Evolutionary conservation across 306 rosid species (phyloP), one percentile per base, ranked within the genome.

Genomic region (Dalbergia cultrata): DNA sequence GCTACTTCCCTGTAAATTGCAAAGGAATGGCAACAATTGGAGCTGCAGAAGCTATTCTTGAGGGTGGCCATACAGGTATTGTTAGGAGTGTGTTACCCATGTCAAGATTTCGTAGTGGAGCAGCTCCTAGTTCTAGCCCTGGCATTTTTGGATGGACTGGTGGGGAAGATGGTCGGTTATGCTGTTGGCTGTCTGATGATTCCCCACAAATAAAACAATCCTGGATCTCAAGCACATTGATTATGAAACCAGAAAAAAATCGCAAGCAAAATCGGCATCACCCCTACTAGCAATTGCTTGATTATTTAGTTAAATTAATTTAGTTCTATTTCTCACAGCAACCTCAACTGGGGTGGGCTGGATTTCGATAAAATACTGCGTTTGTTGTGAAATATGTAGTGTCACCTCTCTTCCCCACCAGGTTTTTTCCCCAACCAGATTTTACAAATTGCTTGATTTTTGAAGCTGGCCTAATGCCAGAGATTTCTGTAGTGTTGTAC

Each of bases 101-200:
- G 90, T 85, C 94, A 9, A 86, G 63, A 74, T 6, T 79, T 71
- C 81, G 72, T 19, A 70, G 85, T 44, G 87, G 83, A 10, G 22
- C 82, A 16, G 61, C 73, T 52, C 87, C 68, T 33, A 19, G 58
- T n/a, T 39, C 49, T 72, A 84, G 80, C 83, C 87, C 75, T 37
- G 90, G 92, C 70, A 76, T 89, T 83, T 93, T 95, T 78, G 98
- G 99, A 71, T 95, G 99, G 99, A 88, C 93, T 0, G 99, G 99
- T 16, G 97, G 98, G 39, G 98, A 95, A 92, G 98, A 95, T 85
- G 99, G 99, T 53, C 86, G 97, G 9, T 76, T 95, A 59, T 91
- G 97, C 85, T 95, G 97, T 75, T 95, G 99, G 98, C 75, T 81
- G 14, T 90, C 97, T 3, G 97, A 93, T 59, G 87, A 81, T 41